A percentile compares a stretch with the other conserved stretches of the same genome.
phyloP scores from a whole-genome alignment of 2,329 filamentous ascomycete genomes.

The Harringtonia lauricola region DNA sequence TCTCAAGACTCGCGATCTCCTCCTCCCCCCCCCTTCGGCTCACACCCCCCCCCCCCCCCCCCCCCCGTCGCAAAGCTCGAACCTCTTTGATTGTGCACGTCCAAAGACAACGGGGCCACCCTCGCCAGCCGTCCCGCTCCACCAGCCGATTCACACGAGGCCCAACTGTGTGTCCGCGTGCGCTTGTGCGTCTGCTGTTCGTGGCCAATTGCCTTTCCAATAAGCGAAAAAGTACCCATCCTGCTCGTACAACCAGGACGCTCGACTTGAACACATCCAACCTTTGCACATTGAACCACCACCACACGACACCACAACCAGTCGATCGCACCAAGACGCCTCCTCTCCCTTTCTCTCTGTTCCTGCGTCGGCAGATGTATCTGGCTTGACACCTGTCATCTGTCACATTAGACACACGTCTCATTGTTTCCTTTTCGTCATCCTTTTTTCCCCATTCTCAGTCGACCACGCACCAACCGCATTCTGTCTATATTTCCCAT shows the following conservation, averaged over 20 bases:
- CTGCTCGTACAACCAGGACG: neutral
- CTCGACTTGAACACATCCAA: neutral
- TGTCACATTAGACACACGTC: neutral
- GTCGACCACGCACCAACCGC: too few relatives aligned
- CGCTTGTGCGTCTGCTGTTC: neutral
- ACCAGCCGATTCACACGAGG: neutral
- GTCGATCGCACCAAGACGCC: too few relatives aligned
- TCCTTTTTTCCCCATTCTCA: neutral
- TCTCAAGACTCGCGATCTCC: too few relatives aligned
- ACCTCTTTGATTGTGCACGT: neutral
- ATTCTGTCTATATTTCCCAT: too few relatives aligned
- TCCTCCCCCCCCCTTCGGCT: neutral
- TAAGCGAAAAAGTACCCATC: neutral
- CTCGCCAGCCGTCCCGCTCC: too few relatives aligned
- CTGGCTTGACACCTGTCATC: neutral
- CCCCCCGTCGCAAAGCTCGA: neutral
- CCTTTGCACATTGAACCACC: too few relatives aligned
- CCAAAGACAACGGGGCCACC: neutral
- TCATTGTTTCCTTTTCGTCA: neutral
- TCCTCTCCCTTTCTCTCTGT: too few relatives aligned
- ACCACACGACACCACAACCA: too few relatives aligned
- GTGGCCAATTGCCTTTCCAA: neutral
- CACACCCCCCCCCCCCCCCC: neutral
- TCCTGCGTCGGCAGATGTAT: neutral
- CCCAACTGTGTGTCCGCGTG: neutral